Base-by-base conservation (phyloP, 2,329 filamentous ascomycete species). In the Colletotrichum sp. region DNA sequence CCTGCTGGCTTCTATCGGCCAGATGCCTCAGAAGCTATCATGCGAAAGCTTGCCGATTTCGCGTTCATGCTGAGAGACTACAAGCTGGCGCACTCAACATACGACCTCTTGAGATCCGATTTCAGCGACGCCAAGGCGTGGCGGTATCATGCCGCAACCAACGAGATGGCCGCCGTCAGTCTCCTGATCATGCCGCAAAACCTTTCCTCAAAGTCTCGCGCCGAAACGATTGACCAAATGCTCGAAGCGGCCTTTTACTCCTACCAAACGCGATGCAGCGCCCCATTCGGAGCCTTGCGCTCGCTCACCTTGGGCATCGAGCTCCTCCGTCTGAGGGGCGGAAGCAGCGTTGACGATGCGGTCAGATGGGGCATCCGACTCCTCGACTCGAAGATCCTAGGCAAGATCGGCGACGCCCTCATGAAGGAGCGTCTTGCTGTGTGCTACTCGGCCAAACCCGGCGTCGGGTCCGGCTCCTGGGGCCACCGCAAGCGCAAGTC, bases 1-100 rank as follows among this genome's bases (percentile, higher is more conserved):
- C 85, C 90, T 49, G 84, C 92, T 8, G 96, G 96, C 2, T 98
- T 95, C 83, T 99, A 99, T 84, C 90, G 91, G 30, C 94, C 95
- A 1, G 95, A 98, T 77, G 88, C 94, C 0, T 93, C 96, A 0
- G 98, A 99, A 87, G 96, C 96, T 5, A 91, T 97, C 66, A 95
- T 99, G 92, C 93, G 97, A 44, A 98, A 98, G 82, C 88, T 99
- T 65, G 97, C 95, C 59, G 97, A 99, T 83, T 99, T 96, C 85
- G 93, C 96, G 13, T 98, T 99, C 81, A 98, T 99, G 96, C 90
- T 99, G 49, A 92, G 97, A 36, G 98, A 99, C 84, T 99, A 94
- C 92, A 98, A 98, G 84, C 88, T 99, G 44, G 95, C 97, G 12
- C 92, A 97, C 80, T 96, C 94, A 15, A 98, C 95, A 1, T 99